Percentiles rank a stretch among this genome's conserved stretches.
phyloP scores from a whole-genome alignment of 768 basidiomycete genomes.

The Chlorophyllum brunneum region DNA sequence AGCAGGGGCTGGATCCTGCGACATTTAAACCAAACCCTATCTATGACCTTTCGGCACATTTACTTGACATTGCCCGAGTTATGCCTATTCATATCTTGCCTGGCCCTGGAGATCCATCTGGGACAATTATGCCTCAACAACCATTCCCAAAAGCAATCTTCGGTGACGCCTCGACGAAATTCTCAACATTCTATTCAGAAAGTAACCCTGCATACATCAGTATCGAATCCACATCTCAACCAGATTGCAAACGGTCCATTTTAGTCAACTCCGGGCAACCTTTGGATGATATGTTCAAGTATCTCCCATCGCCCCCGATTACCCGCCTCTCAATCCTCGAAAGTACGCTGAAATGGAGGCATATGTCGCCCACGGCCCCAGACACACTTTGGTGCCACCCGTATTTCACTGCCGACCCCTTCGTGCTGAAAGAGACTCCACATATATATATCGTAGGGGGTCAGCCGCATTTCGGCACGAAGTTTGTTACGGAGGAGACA shows the following conservation, averaged over 20 bases:
- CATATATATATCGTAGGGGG: conserved; percentile 92
- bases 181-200: conserved; percentile 66
- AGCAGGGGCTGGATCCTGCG: conserved; percentile 59
- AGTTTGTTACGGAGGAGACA: conserved; percentile 45
- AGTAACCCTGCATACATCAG: conserved; percentile 90
- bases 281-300: conserved; percentile 93
- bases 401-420: conserved; percentile 83
- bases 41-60: conserved; percentile 58
- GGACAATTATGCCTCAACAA: conserved; percentile 89
- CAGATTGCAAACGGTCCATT: conserved; percentile 44
- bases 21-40: conserved; percentile 77
- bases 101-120: conserved; percentile 85
- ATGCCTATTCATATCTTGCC: conserved; percentile 88
- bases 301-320: conserved; percentile 67
- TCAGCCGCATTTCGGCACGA: conserved; percentile 79
- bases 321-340: conserved; percentile 74
- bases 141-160: conserved; percentile 92
- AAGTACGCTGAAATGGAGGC: conserved; percentile 86
- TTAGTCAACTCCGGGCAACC: conserved; percentile 92
- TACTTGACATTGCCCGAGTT: conserved; percentile 71
- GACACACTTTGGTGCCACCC: conserved; percentile 99
- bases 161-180: conserved; percentile 48
- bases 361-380: conserved; percentile 97
- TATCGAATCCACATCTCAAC: conserved; percentile 43
- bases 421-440: conserved; percentile 81